Base-by-base conservation (phyloP, 2,329 filamentous ascomycete species). In the Trichoderma guizhouense region DNA sequence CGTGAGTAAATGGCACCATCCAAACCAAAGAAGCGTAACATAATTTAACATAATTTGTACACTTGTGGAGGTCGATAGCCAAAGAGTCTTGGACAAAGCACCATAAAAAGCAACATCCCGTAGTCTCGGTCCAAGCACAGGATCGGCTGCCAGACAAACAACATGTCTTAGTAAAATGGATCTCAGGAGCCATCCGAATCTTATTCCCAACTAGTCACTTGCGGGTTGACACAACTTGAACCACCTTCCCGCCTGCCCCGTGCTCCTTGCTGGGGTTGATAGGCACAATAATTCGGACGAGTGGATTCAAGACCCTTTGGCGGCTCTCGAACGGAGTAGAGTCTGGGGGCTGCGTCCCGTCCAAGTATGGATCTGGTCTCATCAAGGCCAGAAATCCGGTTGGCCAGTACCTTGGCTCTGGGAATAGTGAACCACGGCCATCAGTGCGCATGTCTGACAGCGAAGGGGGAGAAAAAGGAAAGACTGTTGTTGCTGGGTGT, bases 381-480 rank as follows among this genome's bases (percentile, higher is more conserved):
- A 47, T 26, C n/a, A 18, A 55, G 26, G 67, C 34, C 58, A 39
- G 15, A 2, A 28, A 30, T 55, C 57, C 60, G 55, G 71, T 71
- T 60, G 64, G 36, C 43, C 28, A 64, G 14, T 51, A 43, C 51
- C 58, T 72, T 61, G 60, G 34, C 39, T 69, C 39, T 26, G n/a
- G 18, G 36, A 24, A 57, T 70, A 51, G 51, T 71, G 47, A 72
- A 63, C 24, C 36, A 51, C 60, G 60, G 67, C 21, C 36, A 15
- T 11, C 57, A 34, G 28, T 60, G 26, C 73, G 58, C 65, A 72
- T 71, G 66, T 73, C 72, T 74, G 72, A 75, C 55, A 65, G 63
- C 55, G 47, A 60, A 36, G 43, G 55, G 51, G 69, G 68, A 51
- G 58, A 71, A 66, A 69, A 73, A 47, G 24, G 24, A 47, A 63